Conservation (phyloP, 257 asterid species). For the Cruciata laevipes region DNA sequence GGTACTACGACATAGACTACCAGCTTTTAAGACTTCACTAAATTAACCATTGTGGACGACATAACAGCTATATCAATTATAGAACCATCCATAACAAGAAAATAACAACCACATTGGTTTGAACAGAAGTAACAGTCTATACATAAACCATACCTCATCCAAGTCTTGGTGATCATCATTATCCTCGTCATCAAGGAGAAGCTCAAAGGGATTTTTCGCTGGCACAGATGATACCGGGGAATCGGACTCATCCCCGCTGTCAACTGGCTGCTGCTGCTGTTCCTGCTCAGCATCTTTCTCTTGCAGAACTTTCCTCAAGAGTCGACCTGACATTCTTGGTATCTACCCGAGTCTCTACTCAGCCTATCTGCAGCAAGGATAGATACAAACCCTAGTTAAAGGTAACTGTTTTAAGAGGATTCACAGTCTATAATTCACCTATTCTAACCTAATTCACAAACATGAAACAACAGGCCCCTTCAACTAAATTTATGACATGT, state of each 20-base stretch:
- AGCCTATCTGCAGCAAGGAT: background rate
- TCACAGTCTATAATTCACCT: background rate
- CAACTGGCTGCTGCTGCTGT: conserved; percentile 19
- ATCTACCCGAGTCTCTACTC: background rate
- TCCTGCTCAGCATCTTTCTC: conserved; percentile 47
- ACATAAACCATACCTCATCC: conserved; percentile 33
- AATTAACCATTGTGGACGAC: background rate
- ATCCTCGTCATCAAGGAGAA: conserved; percentile 37
- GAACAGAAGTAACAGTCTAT: background rate
- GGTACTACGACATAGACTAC: background rate
- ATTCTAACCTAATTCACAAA: background rate
- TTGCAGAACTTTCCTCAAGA: conserved; percentile 54
- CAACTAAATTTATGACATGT: background rate
- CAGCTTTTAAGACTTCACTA: background rate
- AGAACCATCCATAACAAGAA: no score
- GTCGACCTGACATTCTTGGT: conserved; percentile 53
- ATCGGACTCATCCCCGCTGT: conserved; percentile 41
- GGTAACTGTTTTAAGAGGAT: background rate
- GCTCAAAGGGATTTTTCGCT: conserved; percentile 46
- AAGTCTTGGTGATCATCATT: conserved; percentile 23
- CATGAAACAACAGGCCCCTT: background rate
- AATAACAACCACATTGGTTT: background rate
- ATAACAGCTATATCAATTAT: background rate
- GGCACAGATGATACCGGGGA: conserved; percentile 37
- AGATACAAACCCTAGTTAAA: background rate